These are phyloP conservation scores for Pinus taeda DNA, from an alignment of 75 land plant genomes.

Conservation along the genomic window DNA sequence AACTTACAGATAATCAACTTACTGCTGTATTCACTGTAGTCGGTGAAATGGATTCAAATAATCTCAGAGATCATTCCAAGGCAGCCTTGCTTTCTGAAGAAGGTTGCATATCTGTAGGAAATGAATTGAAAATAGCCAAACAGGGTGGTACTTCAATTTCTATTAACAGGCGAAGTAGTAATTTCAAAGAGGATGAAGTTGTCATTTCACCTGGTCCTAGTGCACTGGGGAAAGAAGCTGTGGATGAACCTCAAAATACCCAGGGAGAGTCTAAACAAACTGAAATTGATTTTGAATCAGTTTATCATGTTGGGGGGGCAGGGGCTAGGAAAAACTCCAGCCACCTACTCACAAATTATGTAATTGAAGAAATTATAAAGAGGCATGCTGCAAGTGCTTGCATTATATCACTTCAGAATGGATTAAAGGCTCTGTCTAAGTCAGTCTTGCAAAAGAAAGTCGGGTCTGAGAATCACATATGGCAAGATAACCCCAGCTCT, in stretches of 20 bases:
- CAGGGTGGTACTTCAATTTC: background rate
- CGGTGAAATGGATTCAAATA: conserved; percentile 44
- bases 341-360: background rate
- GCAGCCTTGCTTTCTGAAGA: conserved; percentile 4
- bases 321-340: background rate
- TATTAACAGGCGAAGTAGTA: background rate
- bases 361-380: conserved; percentile 34
- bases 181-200: background rate
- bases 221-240: conserved; percentile 7
- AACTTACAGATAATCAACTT: conserved; percentile 35
- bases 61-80: conserved; percentile 1
- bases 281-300: background rate
- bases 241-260: conserved; percentile 6
- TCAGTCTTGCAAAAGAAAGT: background rate
- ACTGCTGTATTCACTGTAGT: conserved; percentile 23
- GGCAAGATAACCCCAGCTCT: background rate
- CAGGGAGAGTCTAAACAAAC: background rate
- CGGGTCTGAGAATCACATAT: conserved; percentile 2
- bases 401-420: conserved; percentile 21
- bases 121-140: background rate
- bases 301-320: background rate
- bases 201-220: background rate
- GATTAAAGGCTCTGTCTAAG: conserved; percentile 24
- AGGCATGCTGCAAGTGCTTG: conserved; percentile 30
- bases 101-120: conserved; percentile 4